Percentiles rank a stretch among this genome's conserved stretches.
Conservation (phyloP, 164 flowering plant species). For the Malania oleifera region DNA sequence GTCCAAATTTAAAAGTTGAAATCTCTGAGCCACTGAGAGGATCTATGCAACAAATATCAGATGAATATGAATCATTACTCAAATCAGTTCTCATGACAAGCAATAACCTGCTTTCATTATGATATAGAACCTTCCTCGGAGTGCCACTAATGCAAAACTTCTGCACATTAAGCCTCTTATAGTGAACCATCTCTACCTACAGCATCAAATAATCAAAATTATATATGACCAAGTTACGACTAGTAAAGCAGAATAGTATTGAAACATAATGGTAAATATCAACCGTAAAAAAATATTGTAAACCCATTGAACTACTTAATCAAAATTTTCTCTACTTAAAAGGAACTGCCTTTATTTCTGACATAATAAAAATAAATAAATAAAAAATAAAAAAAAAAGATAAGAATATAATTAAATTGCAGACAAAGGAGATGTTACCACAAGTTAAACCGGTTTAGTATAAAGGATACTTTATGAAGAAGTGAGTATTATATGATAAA, state of each 20-base stretch:
- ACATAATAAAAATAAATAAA: conserved; percentile 1
- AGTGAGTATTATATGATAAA: too few relatives aligned
- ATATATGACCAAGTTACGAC: neutral
- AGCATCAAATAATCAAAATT: conserved; percentile 12
- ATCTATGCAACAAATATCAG: conserved; percentile 91
- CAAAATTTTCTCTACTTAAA: too few relatives aligned
- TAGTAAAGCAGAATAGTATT: neutral
- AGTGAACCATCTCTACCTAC: conserved; percentile 93
- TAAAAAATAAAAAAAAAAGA: neutral
- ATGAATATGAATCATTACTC: conserved; percentile 43
- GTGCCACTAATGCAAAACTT: conserved; percentile 87
- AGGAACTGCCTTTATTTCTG: too few relatives aligned
- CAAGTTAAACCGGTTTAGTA: too few relatives aligned
- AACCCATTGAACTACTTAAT: too few relatives aligned
- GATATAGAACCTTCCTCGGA: conserved; percentile 85
- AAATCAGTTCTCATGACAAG: conserved; percentile 86
- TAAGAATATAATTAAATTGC: neutral
- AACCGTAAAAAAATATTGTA: too few relatives aligned
- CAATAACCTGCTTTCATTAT: conserved; percentile 72
- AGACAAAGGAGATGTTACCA: too few relatives aligned
- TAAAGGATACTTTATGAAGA: too few relatives aligned
- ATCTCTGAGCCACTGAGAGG: conserved; percentile 74
- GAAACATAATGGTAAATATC: too few relatives aligned
- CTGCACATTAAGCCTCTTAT: conserved; percentile 93
- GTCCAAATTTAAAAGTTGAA: conserved; percentile 58